These are phyloP conservation scores for Echeveria elegans DNA, from an alignment of 164 flowering plant genomes.

Conservation along the genomic window DNA sequence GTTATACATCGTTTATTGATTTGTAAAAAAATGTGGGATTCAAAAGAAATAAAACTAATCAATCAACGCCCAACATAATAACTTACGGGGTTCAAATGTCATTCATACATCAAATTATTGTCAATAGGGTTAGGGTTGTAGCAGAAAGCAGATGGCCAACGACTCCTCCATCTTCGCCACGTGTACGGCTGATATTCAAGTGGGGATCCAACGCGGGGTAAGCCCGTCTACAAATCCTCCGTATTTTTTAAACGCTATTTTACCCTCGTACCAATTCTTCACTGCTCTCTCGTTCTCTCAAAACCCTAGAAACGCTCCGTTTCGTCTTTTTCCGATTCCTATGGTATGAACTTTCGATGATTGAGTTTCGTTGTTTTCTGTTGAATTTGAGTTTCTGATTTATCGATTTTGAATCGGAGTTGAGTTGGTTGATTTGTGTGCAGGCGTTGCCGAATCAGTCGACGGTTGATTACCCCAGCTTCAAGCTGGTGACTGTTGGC, in stretches of 20 bases:
- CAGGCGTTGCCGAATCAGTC: too few species aligned
- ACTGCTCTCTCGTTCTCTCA: not conserved
- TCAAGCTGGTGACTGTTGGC: too few species aligned
- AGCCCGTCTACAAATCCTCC: slow-evolving; percentile 3
- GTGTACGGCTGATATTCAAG: slow-evolving; percentile 10
- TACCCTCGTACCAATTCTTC: not conserved
- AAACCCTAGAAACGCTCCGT: slow-evolving; percentile 5
- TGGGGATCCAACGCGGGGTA: slow-evolving; percentile 5
- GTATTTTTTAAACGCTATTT: not conserved
- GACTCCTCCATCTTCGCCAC: not conserved
- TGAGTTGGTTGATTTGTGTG: too few species aligned
- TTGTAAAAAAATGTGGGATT: too few species aligned
- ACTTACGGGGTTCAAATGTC: not conserved
- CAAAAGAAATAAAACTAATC: too few species aligned
- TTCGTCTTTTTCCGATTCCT: not conserved
- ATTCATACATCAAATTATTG: not conserved
- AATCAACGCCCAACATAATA: not conserved
- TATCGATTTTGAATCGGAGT: too few species aligned
- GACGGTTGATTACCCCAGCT: too few species aligned
- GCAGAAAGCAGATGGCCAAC: not conserved
- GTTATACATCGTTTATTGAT: too few species aligned
- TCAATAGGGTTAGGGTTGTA: not conserved
- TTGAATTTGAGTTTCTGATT: slow-evolving; percentile 2
- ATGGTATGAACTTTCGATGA: not conserved
- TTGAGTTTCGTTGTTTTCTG: not conserved